These are phyloP conservation scores for Ailanthus altissimus DNA, from an alignment of 345 rosid species.

Conservation along the genomic window DNA sequence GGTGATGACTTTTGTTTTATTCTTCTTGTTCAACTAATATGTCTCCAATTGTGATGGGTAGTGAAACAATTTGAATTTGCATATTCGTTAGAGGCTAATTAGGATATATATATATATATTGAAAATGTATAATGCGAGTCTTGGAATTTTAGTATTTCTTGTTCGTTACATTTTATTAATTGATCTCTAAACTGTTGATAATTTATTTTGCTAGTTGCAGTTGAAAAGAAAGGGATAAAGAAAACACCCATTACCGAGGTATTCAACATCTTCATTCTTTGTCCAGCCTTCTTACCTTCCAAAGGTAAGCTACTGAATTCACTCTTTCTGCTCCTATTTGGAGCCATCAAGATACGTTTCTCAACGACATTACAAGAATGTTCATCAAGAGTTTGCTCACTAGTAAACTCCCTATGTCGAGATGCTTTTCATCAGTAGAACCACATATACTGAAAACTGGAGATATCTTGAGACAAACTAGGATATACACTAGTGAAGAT, in stretches of 20 bases:
- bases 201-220: background rate
- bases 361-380: constrained; percentile 18
- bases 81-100: background rate
- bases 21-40: background rate
- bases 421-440: constrained; percentile 47
- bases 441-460: constrained; percentile 49
- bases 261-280: background rate
- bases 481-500: constrained; percentile 67
- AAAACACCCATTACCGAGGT: background rate
- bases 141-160: background rate
- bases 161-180: background rate
- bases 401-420: constrained; percentile 29
- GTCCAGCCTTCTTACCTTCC: background rate
- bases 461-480: constrained; percentile 54
- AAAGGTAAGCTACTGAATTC: background rate
- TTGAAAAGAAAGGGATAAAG: background rate
- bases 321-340: background rate
- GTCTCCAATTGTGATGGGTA: too few relatives aligned
- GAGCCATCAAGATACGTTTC: background rate
- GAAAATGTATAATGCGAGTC: background rate
- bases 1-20: background rate
- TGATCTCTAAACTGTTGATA: background rate
- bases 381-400: constrained; percentile 28
- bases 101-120: background rate
- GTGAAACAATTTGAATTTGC: too few relatives aligned